Evolutionary conservation across 1,284 basidiomycete genomes (phyloP).

Genomic region (Apiotrichum montevideense): DNA sequence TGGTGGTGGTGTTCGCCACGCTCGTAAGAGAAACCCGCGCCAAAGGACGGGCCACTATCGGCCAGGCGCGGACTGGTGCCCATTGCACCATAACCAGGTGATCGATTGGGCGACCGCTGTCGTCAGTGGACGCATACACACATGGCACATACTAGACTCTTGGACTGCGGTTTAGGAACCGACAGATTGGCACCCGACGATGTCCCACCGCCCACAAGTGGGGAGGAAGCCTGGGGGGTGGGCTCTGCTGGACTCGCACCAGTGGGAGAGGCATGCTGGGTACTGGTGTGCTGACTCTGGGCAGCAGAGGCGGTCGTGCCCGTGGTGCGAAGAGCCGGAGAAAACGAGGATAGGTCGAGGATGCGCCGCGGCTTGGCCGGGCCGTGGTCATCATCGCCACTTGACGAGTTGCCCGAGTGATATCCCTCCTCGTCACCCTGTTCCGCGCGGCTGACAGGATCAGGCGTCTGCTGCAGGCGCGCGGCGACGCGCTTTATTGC

Average conservation of each 20-base stretch:
- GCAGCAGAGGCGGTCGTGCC: no score
- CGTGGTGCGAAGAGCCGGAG: no score
- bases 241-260: no score
- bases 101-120: neutral
- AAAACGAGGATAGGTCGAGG: neutral
- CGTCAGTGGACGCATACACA: conserved; percentile 2
- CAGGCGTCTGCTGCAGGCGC: conserved; percentile 22
- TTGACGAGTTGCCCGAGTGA: conserved; percentile 21
- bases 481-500: conserved; percentile 41
- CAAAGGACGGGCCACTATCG: neutral
- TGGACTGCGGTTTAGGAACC: no score
- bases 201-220: no score
- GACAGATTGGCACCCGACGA: no score
- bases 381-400: conserved; percentile 40
- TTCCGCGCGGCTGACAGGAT: neutral
- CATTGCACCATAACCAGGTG: conserved; percentile 30
- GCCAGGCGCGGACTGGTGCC: conserved; percentile 22
- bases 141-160: no score
- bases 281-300: no score
- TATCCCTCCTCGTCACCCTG: conserved; percentile 6
- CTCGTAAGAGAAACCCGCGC: neutral
- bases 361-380: conserved; percentile 12
- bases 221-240: no score
- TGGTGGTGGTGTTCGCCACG: neutral
- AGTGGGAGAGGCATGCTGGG: no score